Evolutionary conservation across 495 filamentous ascomycete genomes (phyloP).

Genomic region (Podospora conica): DNA sequence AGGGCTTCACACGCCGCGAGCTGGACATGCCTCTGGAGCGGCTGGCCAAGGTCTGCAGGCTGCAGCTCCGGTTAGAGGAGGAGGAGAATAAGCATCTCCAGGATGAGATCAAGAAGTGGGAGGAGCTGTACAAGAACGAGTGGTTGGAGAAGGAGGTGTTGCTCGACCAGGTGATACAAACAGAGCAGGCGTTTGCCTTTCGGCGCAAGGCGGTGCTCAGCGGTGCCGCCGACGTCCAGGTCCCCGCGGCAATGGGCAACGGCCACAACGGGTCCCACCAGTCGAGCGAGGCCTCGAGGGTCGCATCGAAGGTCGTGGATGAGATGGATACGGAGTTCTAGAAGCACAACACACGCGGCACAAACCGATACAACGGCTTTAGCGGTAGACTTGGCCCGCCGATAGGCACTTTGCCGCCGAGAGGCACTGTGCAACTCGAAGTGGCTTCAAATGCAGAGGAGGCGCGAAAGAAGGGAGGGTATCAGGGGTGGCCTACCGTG

Average conservation of each 20-base stretch:
- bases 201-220: slow-evolving; percentile 38
- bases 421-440: not conserved
- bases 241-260: not conserved
- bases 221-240: slow-evolving; percentile 27
- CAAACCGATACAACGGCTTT: not conserved
- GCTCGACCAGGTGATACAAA: slow-evolving; percentile 48
- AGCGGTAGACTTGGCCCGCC: not conserved
- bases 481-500: too few relatives aligned
- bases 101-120: slow-evolving; percentile 56
- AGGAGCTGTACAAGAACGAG: slow-evolving; percentile 63
- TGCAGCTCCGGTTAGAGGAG: slow-evolving; percentile 76
- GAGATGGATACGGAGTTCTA: not conserved
- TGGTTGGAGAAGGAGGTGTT: slow-evolving; percentile 79
- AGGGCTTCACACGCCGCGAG: slow-evolving; percentile 68
- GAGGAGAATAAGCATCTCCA: slow-evolving; percentile 59
- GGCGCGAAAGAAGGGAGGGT: too few relatives aligned
- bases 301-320: not conserved
- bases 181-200: slow-evolving; percentile 45
- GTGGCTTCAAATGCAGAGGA: not conserved
- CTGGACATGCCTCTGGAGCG: slow-evolving; percentile 59
- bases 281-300: not conserved
- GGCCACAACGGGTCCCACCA: not conserved
- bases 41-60: slow-evolving; percentile 65
- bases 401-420: too few relatives aligned
- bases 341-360: not conserved